Evolutionary conservation across 352 stramenopile species (phyloP).

Genomic region (Phytophthora sp.): DNA sequence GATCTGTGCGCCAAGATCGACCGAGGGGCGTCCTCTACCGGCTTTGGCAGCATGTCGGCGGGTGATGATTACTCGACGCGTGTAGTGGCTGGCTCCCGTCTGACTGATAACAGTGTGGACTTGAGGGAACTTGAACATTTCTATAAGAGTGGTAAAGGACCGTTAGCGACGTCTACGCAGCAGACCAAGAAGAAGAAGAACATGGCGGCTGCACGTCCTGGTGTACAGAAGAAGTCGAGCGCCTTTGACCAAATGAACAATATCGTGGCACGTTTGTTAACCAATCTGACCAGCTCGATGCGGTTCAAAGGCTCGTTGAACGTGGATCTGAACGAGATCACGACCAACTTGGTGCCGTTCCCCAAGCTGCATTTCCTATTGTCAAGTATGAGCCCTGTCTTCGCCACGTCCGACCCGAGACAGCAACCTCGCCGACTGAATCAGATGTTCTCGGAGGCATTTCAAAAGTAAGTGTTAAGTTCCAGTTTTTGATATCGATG

Average conservation of each 20-base stretch:
- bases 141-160: conserved; percentile 46
- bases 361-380: conserved; percentile 99
- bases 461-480: conserved; percentile 68
- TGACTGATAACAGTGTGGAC: conserved; percentile 58
- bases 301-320: conserved; percentile 99
- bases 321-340: conserved; percentile 99
- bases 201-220: background rate
- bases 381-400: conserved; percentile 75
- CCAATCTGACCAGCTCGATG: conserved; percentile 98
- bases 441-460: conserved; percentile 75
- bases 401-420: conserved; percentile 47
- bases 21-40: conserved; percentile 7
- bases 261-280: conserved; percentile 97
- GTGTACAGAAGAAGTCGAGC: conserved; percentile 29
- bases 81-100: conserved; percentile 43
- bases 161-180: conserved; percentile 15
- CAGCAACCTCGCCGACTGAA: conserved; percentile 60
- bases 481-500: background rate
- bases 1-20: conserved; percentile 65
- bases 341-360: conserved; percentile 99
- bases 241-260: conserved; percentile 99
- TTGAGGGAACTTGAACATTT: conserved; percentile 54
- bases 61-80: conserved; percentile 6
- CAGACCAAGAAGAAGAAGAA: conserved; percentile 38
- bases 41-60: conserved; percentile 12